Evolutionary conservation across 208 protist genomes (phyloP), one percentile per base, ranked within the genome.

Genomic region (Entamoeba histolytica): DNA sequence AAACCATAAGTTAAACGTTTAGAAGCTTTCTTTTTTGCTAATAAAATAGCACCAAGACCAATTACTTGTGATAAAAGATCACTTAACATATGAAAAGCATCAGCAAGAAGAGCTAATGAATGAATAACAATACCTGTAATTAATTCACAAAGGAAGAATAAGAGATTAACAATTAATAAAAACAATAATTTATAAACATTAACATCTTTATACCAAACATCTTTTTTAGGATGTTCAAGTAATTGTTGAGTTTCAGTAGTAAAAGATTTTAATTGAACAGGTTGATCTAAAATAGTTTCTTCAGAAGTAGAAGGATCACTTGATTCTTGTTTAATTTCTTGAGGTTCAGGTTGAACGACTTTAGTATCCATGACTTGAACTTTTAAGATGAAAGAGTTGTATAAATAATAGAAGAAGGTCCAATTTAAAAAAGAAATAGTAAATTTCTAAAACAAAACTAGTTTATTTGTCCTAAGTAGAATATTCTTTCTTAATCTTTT

Each of bases 41-140:
- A 31, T 44, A 23, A 7, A 7, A 78, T 49, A 61, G 7, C 49
- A 47, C 2, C 19, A 8, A 94, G 19, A 19, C 44, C 93, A 49
- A 94, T 19, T 10, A 92, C 39, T 31, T 93, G 91, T 12, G 93
- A 91, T 23, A 92, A 23, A 7, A 94, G 17, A 78, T 94, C 93
- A 78, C 19, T 57, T 49, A 94, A 52, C 44, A 61, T 93, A 78
- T 94, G 93, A 15, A 94, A 17, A 28, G 91, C 78, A 92, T 94
- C 93, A 28, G 91, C n/a, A 31, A 94, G 39, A 4, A 94, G 49
- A n/a, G 93, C 91, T 7, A 94, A 28, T 19, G 93, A 94, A 49
- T 87, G 57, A 61, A 87, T 51, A n/a, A 93, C 4, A 6, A 49
- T 49, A 61, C 93, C 93, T 17, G 47, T 19, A 19, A 92, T 28